Base-by-base conservation (phyloP, 177 flowering plant genomes). In the Vitis hybrid region DNA sequence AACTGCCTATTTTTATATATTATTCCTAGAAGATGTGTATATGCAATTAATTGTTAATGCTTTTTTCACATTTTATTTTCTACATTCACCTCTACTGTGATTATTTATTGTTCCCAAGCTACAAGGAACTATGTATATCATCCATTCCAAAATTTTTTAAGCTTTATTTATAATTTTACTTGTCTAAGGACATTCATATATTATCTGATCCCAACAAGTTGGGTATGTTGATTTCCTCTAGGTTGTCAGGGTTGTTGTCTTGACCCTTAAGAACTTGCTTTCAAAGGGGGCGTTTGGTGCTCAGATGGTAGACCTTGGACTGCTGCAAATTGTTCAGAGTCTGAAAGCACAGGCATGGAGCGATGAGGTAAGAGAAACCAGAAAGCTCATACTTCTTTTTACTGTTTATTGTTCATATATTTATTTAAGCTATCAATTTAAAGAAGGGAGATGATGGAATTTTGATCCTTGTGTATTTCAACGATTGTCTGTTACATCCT, bases 291-390 rank as follows among this genome's bases (percentile, higher is more conserved):
- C 92, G 31, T 87, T 95, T 85, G 97, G 96, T 62, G 91, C 98
- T 50, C 93, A 90, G 77, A 91, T 95, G 99, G 94, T 95, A n/a
- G 90, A 87, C 76, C 86, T 93, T 71, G 94, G 96, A 57, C 80
- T 93, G 64, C 93, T 84, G 4, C 98, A 90, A 76, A 73, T 91
- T 82, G 94, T 95, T 77, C 94, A 87, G 71, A 95, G 78, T 80
- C 83, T 95, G 83, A 95, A 93, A 83, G 83, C 93, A 19, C 98
- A 93, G 74, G 99, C 99, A 79, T 95, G 98, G 99, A 91, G 97
- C 80, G 99, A 95, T 78, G 99, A 95, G 98, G 99, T 91, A 69
- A 81, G 84, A 72, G 66, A 57, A 51, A n/a, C 55, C 10, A 7
- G 45, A 29, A 16, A n/a, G 6, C 11, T 57, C 10, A 3, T 58